phyloP scores from a whole-genome alignment of 352 stramenopile species.

The Phytophthora ohioensis region DNA sequence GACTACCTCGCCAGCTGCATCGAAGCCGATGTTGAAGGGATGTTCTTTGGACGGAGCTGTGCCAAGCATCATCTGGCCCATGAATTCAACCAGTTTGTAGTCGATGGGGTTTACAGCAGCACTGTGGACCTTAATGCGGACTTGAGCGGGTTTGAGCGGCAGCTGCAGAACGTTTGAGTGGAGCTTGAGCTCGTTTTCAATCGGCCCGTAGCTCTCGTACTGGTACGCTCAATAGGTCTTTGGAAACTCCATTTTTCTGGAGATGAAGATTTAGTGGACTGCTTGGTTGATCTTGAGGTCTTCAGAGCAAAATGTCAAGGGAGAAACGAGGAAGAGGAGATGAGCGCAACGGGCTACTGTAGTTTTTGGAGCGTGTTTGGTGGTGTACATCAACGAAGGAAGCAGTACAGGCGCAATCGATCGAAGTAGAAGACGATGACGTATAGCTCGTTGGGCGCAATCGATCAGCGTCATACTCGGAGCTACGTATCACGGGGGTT shows the following conservation, averaged over 20 bases:
- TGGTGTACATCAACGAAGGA: too few species aligned
- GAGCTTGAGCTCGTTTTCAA: conserved; percentile 32
- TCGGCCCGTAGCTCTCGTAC: conserved; percentile 35
- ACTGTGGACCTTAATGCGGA: conserved; percentile 63
- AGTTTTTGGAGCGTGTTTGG: too few species aligned
- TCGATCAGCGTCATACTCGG: too few species aligned
- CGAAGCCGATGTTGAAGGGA: conserved; percentile 46
- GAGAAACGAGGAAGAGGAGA: too few species aligned
- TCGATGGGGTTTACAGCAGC: conserved; percentile 71
- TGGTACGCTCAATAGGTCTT: conserved; percentile 35
- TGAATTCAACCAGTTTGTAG: conserved; percentile 52
- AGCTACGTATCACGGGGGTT: too few species aligned
- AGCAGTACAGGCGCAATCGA: too few species aligned
- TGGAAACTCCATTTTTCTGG: conserved; percentile 18
- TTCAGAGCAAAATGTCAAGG: too few species aligned
- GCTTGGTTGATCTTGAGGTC: too few species aligned
- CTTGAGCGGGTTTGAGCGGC: conserved; percentile 30
- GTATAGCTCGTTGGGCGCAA: too few species aligned
- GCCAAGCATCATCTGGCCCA: conserved; percentile 26
- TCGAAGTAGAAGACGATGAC: too few species aligned
- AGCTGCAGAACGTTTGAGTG: conserved; percentile 10
- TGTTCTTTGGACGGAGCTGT: conserved; percentile 28
- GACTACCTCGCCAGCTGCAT: conserved; percentile 43
- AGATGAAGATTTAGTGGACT: too few species aligned
- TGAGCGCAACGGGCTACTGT: too few species aligned